Evolutionary conservation across 1,284 basidiomycete genomes (phyloP).

Genomic region (Moesziomyces antarcticus): DNA sequence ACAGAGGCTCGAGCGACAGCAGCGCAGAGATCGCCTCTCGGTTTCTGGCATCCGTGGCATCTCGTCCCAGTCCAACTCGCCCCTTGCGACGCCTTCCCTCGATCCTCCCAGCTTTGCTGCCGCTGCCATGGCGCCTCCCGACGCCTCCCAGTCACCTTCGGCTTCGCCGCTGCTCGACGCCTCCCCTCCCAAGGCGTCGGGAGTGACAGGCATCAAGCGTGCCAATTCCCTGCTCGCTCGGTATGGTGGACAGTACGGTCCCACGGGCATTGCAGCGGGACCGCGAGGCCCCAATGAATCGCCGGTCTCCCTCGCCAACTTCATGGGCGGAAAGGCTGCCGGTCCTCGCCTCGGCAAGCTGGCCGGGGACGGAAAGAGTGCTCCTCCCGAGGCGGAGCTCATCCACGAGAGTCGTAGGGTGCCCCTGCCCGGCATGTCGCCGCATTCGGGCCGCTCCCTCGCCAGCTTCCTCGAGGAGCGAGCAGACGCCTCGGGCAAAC

Average conservation of each 20-base stretch:
- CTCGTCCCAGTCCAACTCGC: conserved; percentile 28
- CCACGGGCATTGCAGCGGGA: conserved; percentile 60
- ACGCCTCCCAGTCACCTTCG: conserved; percentile 24
- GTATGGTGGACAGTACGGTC: conserved; percentile 64
- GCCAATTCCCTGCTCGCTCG: conserved; percentile 57
- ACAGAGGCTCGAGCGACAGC: conserved; percentile 39
- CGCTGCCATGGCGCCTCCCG: conserved; percentile 22
- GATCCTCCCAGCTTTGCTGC: conserved; percentile 9
- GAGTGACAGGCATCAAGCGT: conserved; percentile 35
- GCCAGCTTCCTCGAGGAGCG: conserved; percentile 63
- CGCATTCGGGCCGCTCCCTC: conserved; percentile 44
- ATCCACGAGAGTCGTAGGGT: conserved; percentile 50
- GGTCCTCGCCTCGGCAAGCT: conserved; percentile 64
- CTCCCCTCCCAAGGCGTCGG: conserved; percentile 37
- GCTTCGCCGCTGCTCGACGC: conserved; percentile 34
- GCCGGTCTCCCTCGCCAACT: conserved; percentile 63
- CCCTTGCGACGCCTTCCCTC: conserved; percentile 25
- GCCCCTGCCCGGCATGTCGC: conserved; percentile 50
- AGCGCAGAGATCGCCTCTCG: conserved; percentile 36
- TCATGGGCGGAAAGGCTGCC: conserved; percentile 65
- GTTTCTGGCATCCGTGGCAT: conserved; percentile 43
- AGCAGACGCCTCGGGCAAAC: conserved; percentile 24
- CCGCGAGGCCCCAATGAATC: conserved; percentile 30
- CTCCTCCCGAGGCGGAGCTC: conserved; percentile 56
- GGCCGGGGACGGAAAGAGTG: conserved; percentile 59